Percentiles rank a stretch among this genome's conserved stretches.
These are phyloP conservation scores for Fusarium dimerum DNA, from an alignment of 2,329 filamentous ascomycete genomes.

Conservation along the genomic window DNA sequence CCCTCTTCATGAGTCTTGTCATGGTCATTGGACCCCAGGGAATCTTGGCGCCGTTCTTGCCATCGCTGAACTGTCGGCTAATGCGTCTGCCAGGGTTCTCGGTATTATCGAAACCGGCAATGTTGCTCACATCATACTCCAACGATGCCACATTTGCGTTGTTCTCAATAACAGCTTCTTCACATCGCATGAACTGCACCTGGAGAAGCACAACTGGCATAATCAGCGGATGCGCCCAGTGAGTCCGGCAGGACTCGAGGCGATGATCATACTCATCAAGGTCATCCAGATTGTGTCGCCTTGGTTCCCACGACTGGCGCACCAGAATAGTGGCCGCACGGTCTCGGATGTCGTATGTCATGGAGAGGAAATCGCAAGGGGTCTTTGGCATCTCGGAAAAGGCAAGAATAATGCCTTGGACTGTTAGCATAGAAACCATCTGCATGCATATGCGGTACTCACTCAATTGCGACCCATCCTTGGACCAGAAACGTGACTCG, in stretches of 20 bases:
- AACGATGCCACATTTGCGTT: slow-evolving; percentile 43
- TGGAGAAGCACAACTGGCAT: slow-evolving; percentile 48
- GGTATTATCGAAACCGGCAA: slow-evolving; percentile 41
- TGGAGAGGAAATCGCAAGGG: slow-evolving; percentile 48
- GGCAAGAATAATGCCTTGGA: slow-evolving; percentile 43
- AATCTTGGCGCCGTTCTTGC: slow-evolving; percentile 24
- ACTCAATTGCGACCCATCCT: slow-evolving; percentile 39
- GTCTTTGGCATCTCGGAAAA: slow-evolving; percentile 47
- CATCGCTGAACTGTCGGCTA: slow-evolving; percentile 23
- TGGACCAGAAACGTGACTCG: slow-evolving; percentile 43
- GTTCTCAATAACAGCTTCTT: slow-evolving; percentile 46
- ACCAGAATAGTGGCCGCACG: slow-evolving; percentile 43
- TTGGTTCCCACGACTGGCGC: slow-evolving; percentile 45
- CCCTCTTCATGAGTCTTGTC: slow-evolving; percentile 49
- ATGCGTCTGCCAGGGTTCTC: slow-evolving; percentile 28
- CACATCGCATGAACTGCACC: slow-evolving; percentile 46
- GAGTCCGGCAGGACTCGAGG: slow-evolving; percentile 44
- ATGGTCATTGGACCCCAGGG: slow-evolving; percentile 44
- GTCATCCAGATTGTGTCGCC: slow-evolving; percentile 43
- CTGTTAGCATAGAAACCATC: slow-evolving; percentile 5
- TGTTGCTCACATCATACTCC: slow-evolving; percentile 44
- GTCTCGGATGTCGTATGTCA: slow-evolving; percentile 44
- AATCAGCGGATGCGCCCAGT: slow-evolving; percentile 49
- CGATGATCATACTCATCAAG: slow-evolving; percentile 48
- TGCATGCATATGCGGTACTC: not conserved